Evolutionary conservation across 2,329 filamentous ascomycete species (phyloP).

Genomic region (Neoarthrinium moseri): DNA sequence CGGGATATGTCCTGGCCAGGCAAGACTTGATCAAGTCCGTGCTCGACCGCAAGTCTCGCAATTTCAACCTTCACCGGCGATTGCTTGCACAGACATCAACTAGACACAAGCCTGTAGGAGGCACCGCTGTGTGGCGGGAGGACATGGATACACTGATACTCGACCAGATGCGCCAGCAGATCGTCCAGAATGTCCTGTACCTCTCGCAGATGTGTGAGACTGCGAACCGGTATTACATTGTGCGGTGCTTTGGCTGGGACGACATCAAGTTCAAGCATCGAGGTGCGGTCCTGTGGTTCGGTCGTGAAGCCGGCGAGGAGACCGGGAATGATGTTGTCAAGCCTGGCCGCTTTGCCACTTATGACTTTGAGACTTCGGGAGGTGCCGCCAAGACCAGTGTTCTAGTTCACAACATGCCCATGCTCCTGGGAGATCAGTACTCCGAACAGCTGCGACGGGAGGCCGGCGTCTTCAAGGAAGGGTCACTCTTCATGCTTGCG

Average conservation of each 20-base stretch:
- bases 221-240: conserved; percentile 35
- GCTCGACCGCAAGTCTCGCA: conserved; percentile 7
- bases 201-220: conserved; percentile 29
- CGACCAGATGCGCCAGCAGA: conserved; percentile 44
- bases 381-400: conserved; percentile 33
- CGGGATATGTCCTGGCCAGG: conserved; percentile 30
- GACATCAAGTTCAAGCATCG: conserved; percentile 36
- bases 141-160: conserved; percentile 58
- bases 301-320: conserved; percentile 1
- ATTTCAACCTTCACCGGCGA: conserved; percentile 9
- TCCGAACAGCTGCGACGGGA: conserved; percentile 36
- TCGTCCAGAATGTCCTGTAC: conserved; percentile 44
- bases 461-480: conserved; percentile 32
- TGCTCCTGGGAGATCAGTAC: conserved; percentile 49
- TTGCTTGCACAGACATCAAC: conserved; percentile 15
- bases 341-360: conserved; percentile 41
- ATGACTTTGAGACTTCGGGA: conserved; percentile 35
- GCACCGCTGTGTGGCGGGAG: conserved; percentile 41
- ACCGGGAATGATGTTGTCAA: conserved; percentile 11
- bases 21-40: conserved; percentile 30
- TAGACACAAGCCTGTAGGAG: conserved; percentile 10
- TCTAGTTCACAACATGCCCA: conserved; percentile 51
- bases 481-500: conserved; percentile 42
- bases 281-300: conserved; percentile 47
- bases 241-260: conserved; percentile 43